A percentile compares a stretch with the other conserved stretches of the same genome.
These are phyloP conservation scores for Pseudotsuga menziesii DNA, from an alignment of 75 land plant genomes.

Conservation along the genomic window DNA sequence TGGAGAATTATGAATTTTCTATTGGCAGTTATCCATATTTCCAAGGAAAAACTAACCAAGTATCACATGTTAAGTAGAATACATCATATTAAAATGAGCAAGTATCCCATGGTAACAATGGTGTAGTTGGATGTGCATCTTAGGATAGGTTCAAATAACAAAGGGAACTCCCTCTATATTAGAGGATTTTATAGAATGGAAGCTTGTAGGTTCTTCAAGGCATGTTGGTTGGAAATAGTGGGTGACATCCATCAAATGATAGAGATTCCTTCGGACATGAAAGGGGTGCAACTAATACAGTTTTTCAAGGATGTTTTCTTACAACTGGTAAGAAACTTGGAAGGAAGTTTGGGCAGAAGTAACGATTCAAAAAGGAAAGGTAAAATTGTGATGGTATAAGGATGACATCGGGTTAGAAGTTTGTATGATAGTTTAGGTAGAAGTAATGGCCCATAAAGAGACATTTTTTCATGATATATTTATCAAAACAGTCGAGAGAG, in stretches of 20 bases:
- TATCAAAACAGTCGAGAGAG: too few species aligned
- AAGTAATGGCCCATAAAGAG: too few species aligned
- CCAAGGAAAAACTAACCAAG: constrained; percentile 51
- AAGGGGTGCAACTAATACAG: background rate
- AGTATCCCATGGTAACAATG: constrained; percentile 16
- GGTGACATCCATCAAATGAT: background rate
- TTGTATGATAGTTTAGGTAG: too few species aligned
- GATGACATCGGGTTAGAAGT: too few species aligned
- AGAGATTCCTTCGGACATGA: background rate
- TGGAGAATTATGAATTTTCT: constrained; percentile 68
- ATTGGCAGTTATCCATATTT: constrained; percentile 69
- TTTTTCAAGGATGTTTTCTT: background rate
- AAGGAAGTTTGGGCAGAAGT: too few species aligned
- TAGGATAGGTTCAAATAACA: constrained; percentile 29
- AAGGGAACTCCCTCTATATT: constrained; percentile 39
- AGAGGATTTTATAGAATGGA: constrained; percentile 31
- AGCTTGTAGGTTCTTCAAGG: constrained; percentile 25
- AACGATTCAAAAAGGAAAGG: too few species aligned
- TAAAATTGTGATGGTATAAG: too few species aligned
- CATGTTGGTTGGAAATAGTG: background rate
- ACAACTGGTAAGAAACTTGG: too few species aligned
- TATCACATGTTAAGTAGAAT: constrained; percentile 47
- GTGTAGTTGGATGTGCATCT: constrained; percentile 10
- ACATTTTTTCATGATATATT: too few species aligned
- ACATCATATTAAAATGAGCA: too few species aligned